phyloP scores from a whole-genome alignment of 73 alveolate genomes.

The Uronychia binucleata region DNA sequence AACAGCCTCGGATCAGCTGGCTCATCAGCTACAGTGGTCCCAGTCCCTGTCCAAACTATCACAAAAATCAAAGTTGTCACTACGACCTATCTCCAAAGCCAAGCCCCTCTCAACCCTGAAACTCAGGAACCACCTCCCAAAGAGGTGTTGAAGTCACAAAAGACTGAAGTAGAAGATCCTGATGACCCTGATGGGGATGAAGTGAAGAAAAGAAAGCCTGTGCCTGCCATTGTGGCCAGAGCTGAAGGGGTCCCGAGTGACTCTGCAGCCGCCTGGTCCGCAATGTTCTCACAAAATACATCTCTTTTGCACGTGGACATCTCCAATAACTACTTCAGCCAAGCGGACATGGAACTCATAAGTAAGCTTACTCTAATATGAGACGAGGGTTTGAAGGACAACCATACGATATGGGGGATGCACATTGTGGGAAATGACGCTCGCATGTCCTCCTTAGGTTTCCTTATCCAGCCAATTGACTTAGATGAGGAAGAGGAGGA shows the following conservation, averaged over 20 bases:
- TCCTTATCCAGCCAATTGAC: neutral
- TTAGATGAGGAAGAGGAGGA: conserved; percentile 1
- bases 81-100: neutral
- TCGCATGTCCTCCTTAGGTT: neutral
- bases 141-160: neutral
- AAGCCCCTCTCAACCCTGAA: neutral
- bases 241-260: neutral
- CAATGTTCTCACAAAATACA: conserved; percentile 12
- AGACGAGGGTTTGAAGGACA: conserved; percentile 34
- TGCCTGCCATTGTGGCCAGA: neutral
- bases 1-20: conserved; percentile 41
- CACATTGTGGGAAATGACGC: conserved; percentile 33
- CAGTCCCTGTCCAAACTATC: neutral
- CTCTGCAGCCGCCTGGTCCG: conserved; percentile 38
- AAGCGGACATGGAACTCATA: conserved; percentile 35
- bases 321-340: conserved; percentile 34
- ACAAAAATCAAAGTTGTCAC: neutral
- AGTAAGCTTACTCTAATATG: conserved; percentile 12
- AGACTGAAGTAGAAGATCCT: neutral
- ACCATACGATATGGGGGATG: conserved; percentile 47
- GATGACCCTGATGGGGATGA: neutral
- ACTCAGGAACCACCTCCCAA: conserved; percentile 10
- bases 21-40: neutral
- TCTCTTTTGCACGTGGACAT: conserved; percentile 50
- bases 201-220: neutral